Conservation (phyloP, 1,139 yeast species). For the Geotrichum candidum region DNA sequence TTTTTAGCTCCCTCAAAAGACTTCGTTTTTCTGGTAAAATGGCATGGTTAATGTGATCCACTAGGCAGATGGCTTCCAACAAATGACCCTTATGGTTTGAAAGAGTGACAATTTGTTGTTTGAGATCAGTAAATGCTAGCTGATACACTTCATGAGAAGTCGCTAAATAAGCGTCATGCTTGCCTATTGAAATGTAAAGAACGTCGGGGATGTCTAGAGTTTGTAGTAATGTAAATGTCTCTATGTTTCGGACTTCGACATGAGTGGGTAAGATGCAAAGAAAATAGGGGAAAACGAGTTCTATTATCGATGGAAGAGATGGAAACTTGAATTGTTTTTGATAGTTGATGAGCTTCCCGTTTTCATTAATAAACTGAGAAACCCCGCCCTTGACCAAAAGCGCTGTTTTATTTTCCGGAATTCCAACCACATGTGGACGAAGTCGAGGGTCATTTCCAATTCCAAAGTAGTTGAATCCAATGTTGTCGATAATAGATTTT, state of each 20-base stretch:
- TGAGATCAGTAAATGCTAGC: slow-evolving; percentile 25
- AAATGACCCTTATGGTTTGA: slow-evolving; percentile 23
- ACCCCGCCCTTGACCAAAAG: slow-evolving; percentile 28
- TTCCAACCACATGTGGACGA: slow-evolving; percentile 20
- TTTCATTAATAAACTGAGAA: slow-evolving; percentile 23
- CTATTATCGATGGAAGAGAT: slow-evolving; percentile 27
- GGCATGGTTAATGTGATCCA: slow-evolving; percentile 35
- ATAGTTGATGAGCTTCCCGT: slow-evolving; percentile 22
- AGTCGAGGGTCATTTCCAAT: slow-evolving; percentile 21
- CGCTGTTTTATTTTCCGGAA: slow-evolving; percentile 20
- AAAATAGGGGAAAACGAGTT: slow-evolving; percentile 33
- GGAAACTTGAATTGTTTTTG: slow-evolving; percentile 23
- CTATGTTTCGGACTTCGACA: slow-evolving; percentile 32
- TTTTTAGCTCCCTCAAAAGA: slow-evolving; percentile 42
- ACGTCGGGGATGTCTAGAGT: slow-evolving; percentile 25
- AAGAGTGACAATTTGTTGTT: slow-evolving; percentile 33
- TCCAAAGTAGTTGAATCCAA: slow-evolving; percentile 25
- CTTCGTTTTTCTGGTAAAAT: slow-evolving; percentile 34
- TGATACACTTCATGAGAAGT: slow-evolving; percentile 27
- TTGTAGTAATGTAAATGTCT: slow-evolving; percentile 29
- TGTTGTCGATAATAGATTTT: neutral
- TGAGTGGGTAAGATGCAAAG: slow-evolving; percentile 25
- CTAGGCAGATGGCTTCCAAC: slow-evolving; percentile 43
- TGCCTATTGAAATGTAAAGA: slow-evolving; percentile 21
- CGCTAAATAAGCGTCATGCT: slow-evolving; percentile 25